Conservation (phyloP, 202 grass and related monocot species). For the Hordeum pubiflorum region DNA sequence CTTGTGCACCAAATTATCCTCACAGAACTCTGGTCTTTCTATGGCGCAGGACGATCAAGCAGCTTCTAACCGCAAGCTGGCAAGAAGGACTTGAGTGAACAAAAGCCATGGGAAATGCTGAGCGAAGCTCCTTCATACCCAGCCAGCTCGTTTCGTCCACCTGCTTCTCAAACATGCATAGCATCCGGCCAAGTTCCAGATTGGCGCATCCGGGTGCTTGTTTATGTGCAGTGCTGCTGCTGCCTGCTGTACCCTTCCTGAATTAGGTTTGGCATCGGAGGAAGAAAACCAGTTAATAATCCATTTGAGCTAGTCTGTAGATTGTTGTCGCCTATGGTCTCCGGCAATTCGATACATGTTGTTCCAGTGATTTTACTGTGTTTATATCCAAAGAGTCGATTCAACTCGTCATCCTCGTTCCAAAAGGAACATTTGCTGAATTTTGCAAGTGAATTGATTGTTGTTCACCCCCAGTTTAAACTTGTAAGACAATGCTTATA, state of each 20-base stretch:
- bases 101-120: conserved; percentile 74
- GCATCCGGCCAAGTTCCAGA: conserved; percentile 11
- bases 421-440: conserved; percentile 4
- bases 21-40: background rate
- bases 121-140: conserved; percentile 13
- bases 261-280: background rate
- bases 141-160: conserved; percentile 1
- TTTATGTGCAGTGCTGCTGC: background rate
- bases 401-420: background rate
- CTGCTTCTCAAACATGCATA: conserved; percentile 11
- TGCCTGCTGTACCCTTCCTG: background rate
- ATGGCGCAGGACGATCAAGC: conserved; percentile 69
- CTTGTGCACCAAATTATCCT: conserved; percentile 4
- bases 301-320: conserved; percentile 20
- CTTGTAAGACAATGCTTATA: background rate
- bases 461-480: background rate
- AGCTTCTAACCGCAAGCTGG: conserved; percentile 58
- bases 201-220: background rate
- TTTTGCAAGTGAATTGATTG: background rate
- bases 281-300: conserved; percentile 32
- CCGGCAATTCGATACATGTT: background rate
- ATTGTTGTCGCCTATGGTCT: background rate
- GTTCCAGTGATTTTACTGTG: background rate
- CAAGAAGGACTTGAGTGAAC: conserved; percentile 50
- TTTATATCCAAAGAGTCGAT: background rate